Evolutionary conservation across 345 rosid genomes (phyloP), one percentile per base, ranked within the genome.

Genomic region (Aegle marmelos): DNA sequence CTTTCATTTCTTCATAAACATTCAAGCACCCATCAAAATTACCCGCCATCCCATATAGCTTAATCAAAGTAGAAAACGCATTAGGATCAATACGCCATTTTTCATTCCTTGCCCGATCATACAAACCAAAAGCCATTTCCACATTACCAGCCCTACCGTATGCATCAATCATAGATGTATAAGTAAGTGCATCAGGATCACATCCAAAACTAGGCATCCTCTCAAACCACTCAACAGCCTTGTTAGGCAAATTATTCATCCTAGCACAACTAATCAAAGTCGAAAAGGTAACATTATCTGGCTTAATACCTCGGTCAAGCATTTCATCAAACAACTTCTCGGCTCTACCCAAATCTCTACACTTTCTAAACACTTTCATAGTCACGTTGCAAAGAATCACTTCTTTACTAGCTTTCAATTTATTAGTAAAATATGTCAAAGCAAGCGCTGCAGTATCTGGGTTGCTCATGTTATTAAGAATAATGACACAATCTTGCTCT

Each of bases 1-100:
- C 93, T 92, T 96, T 96, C 94, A 93, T 89, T 85, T 93, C 99
- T 82, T 96, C 97, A 36, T 87, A 93, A 74, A 96, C 91, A 84
- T 91, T 96, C 78, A 92, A 89, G 85, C 97, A 93, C n/a, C 98
- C 98, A 76, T 93, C 98, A 69, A 82, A 93, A 80, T 96, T 92
- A 65, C 91, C 91, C 2, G 88, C 65, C 41, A 73, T 68, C 69
- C 90, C 90, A 75, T 90, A 88, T 34, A 93, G 88, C 75, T 84
- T 93, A 80, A 96, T 93, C 90, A 93, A 87, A 17, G 97, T 90
- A 0, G 93, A 83, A 77, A 93, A 92, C 0, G 98, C 87, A 59
- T 85, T 85, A 0, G 87, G 77, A 83, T 89, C 96, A 8, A 95
- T 83, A 8, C 88, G 89, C 98, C 98, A 95, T 62, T 91, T 92